phyloP scores from a whole-genome alignment of 2,329 filamentous ascomycete species.

The Colletotrichum paranaense region DNA sequence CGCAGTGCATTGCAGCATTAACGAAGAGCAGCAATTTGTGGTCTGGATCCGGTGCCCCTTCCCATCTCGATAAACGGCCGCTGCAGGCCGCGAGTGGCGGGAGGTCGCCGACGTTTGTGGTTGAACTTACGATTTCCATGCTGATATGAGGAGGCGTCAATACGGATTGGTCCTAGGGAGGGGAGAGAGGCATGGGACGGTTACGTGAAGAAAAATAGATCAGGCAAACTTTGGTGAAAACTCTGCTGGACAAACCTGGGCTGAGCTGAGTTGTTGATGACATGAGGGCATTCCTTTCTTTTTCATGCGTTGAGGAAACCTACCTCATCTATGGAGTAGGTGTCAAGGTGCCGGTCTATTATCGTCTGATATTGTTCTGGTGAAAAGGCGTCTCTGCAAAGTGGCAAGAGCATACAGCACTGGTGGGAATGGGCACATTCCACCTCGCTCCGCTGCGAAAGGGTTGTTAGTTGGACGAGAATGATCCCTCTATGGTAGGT shows the following conservation, averaged over 20 bases:
- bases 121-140: constrained; percentile 25
- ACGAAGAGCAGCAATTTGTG: background rate
- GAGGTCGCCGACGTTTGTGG: background rate
- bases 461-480: background rate
- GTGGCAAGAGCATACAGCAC: background rate
- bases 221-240: constrained; percentile 2
- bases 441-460: background rate
- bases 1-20: background rate
- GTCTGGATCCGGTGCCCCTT: constrained; percentile 16
- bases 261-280: background rate
- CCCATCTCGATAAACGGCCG: constrained; percentile 19
- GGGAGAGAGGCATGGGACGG: background rate
- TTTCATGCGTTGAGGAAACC: background rate
- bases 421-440: background rate
- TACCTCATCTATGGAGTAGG: too few species aligned
- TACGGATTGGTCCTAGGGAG: background rate
- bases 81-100: constrained; percentile 7
- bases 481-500: background rate
- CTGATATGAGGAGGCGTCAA: constrained; percentile 7
- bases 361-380: background rate
- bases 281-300: background rate
- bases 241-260: constrained; percentile 23
- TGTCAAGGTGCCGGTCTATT: background rate
- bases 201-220: background rate
- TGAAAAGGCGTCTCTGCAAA: background rate